phyloP scores from a whole-genome alignment of 2,329 filamentous ascomycete genomes.

The Emergomyces orientalis region DNA sequence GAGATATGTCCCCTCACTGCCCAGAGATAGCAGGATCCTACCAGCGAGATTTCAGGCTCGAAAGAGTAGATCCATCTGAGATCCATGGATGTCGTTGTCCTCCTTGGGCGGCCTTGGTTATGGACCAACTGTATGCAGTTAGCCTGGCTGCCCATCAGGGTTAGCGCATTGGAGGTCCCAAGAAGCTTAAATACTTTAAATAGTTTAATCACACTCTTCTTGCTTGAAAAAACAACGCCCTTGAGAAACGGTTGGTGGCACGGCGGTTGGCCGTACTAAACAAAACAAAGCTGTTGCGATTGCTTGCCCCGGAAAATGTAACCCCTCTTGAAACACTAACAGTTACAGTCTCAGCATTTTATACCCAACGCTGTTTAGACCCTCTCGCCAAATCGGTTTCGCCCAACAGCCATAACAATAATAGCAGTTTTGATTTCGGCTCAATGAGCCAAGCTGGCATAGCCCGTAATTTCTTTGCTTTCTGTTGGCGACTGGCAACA shows the following conservation, averaged over 20 bases:
- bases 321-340: neutral
- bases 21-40: neutral
- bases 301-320: neutral
- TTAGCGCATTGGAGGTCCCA: neutral
- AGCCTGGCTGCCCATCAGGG: neutral
- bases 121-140: neutral
- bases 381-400: neutral
- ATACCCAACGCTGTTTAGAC: neutral
- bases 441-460: neutral
- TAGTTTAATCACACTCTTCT: neutral
- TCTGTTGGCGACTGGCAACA: neutral
- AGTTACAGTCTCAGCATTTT: neutral
- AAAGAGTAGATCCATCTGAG: too few relatives aligned
- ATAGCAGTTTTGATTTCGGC: neutral
- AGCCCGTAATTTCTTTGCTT: neutral
- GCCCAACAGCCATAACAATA: neutral
- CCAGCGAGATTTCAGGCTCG: too few relatives aligned
- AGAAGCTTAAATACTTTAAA: slow-evolving; percentile 4
- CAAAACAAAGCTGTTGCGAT: neutral
- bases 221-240: neutral
- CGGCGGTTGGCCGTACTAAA: neutral
- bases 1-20: neutral
- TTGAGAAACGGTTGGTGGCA: neutral
- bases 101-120: too few relatives aligned
- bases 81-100: too few relatives aligned